Conservation (phyloP, 306 rosid genomes). For the Corylus heterophylla region DNA sequence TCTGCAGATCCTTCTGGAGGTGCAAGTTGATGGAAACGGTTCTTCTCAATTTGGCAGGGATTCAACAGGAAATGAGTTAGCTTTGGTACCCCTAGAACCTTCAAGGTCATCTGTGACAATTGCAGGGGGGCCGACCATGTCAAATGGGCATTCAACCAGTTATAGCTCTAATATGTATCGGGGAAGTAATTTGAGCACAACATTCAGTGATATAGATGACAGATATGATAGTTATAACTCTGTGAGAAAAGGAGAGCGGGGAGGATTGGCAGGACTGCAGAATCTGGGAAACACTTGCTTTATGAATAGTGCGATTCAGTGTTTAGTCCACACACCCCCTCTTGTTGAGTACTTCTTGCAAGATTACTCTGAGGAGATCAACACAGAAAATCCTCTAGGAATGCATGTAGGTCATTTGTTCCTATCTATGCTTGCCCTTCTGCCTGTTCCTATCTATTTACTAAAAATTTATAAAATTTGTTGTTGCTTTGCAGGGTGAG, state of each 20-base stretch:
- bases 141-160: conserved; percentile 81
- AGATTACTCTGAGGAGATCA: conserved; percentile 90
- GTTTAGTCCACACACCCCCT: conserved; percentile 93
- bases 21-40: conserved; percentile 37
- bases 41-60: conserved; percentile 52
- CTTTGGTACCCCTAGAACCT: conserved; percentile 89
- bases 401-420: conserved; percentile 70
- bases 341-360: conserved; percentile 83
- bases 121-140: conserved; percentile 89
- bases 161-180: conserved; percentile 53
- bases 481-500: conserved; percentile 76
- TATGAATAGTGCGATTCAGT: conserved; percentile 94
- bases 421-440: conserved; percentile 23
- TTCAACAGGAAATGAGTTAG: conserved; percentile 83
- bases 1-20: conserved; percentile 83
- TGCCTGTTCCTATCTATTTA: conserved; percentile 10
- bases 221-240: conserved; percentile 46
- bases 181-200: conserved; percentile 61
- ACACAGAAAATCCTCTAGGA: conserved; percentile 91
- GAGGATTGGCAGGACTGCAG: conserved; percentile 96
- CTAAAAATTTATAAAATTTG: conserved; percentile 24
- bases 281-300: conserved; percentile 98
- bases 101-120: conserved; percentile 76
- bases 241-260: conserved; percentile 57
- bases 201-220: conserved; percentile 61